phyloP scores from a whole-genome alignment of 768 basidiomycete species.

The Mycena capillaripes region DNA sequence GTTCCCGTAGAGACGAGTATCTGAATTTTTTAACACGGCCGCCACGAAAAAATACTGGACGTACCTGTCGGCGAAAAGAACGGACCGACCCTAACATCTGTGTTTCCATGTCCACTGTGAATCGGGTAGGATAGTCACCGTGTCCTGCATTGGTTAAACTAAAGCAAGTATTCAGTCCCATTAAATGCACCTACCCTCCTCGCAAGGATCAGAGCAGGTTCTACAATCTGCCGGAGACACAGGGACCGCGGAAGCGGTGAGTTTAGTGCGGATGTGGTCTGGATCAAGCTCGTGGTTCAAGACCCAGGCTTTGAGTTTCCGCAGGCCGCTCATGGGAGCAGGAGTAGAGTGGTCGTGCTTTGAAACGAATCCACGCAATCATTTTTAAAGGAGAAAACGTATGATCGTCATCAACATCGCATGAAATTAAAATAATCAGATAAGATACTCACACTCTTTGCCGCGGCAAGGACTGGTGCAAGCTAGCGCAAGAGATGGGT shows the following conservation, averaged over 20 bases:
- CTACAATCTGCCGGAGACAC: conserved; percentile 78
- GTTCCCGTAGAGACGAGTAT: conserved; percentile 92
- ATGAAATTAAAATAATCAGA: no score
- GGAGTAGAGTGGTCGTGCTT: background rate
- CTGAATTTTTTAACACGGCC: conserved; percentile 50
- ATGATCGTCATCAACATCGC: no score
- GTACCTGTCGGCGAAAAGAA: conserved; percentile 86
- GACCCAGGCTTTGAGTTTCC: conserved; percentile 57
- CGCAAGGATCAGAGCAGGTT: conserved; percentile 83
- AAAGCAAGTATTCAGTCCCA: no score
- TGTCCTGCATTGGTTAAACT: conserved; percentile 71
- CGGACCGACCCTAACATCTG: conserved; percentile 89
- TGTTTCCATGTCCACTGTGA: conserved; percentile 84
- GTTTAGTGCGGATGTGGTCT: conserved; percentile 59
- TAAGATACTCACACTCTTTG: no score
- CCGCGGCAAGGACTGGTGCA: no score
- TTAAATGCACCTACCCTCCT: conserved; percentile 71
- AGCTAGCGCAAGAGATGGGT: no score
- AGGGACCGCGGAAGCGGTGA: conserved; percentile 73
- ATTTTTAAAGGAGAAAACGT: no score
- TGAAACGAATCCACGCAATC: no score
- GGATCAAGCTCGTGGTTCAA: conserved; percentile 54
- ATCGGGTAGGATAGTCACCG: conserved; percentile 78
- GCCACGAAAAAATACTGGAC: background rate
- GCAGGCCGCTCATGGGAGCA: conserved; percentile 52